Conservation (phyloP, 2,329 filamentous ascomycete genomes). For the Colletotrichum viniferum region DNA sequence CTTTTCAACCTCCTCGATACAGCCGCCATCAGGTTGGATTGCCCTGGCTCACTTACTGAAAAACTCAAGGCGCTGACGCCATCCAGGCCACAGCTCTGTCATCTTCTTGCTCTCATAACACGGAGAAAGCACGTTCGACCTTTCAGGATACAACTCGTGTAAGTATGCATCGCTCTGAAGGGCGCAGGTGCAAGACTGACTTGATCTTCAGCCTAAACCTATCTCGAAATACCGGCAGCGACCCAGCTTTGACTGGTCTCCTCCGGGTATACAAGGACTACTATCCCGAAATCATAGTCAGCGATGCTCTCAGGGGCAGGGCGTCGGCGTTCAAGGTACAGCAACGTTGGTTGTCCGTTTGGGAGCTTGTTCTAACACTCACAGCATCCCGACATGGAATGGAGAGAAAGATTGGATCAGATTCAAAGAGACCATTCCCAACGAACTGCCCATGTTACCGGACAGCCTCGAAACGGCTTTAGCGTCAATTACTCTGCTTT, state of each 20-base stretch:
- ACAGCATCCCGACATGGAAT: slow-evolving; percentile 76
- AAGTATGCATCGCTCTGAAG: slow-evolving; percentile 29
- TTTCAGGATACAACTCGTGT: slow-evolving; percentile 81
- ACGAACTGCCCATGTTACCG: slow-evolving; percentile 39
- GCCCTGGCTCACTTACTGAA: neutral
- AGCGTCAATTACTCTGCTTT: slow-evolving; percentile 61
- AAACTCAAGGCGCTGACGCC: slow-evolving; percentile 25
- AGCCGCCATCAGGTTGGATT: slow-evolving; percentile 68
- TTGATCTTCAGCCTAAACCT: slow-evolving; percentile 52
- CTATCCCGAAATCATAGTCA: slow-evolving; percentile 86
- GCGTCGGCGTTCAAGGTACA: slow-evolving; percentile 65
- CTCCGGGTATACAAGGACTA: slow-evolving; percentile 88
- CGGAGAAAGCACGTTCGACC: slow-evolving; percentile 82
- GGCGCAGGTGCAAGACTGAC: neutral
- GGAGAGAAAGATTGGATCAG: slow-evolving; percentile 70
- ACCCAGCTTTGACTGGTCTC: slow-evolving; percentile 75
- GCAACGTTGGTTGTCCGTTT: no score
- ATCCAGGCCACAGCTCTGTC: slow-evolving; percentile 66
- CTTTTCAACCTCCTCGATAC: slow-evolving; percentile 85
- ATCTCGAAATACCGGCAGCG: slow-evolving; percentile 68
- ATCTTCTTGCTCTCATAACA: slow-evolving; percentile 80
- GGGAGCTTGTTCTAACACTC: slow-evolving; percentile 29
- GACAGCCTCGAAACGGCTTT: slow-evolving; percentile 58
- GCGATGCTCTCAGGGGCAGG: slow-evolving; percentile 65
- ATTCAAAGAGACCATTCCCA: slow-evolving; percentile 67